A percentile compares a stretch with the other conserved stretches of the same genome.
Evolutionary conservation across 495 filamentous ascomycete genomes (phyloP).

Genomic region (Annulohypoxylon maeteangense): DNA sequence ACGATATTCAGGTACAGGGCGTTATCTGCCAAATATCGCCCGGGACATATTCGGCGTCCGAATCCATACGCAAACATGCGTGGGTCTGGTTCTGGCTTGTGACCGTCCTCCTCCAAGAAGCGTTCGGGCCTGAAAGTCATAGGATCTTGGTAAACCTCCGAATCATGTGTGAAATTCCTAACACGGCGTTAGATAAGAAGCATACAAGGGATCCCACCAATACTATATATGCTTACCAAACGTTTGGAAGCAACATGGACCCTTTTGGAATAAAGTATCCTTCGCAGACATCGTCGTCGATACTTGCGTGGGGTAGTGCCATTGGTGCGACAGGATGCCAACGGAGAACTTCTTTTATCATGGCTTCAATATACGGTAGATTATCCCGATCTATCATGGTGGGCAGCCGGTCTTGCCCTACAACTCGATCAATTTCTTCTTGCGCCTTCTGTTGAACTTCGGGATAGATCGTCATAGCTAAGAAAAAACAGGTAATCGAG

Average conservation of each 20-base stretch:
- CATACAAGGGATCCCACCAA: too few relatives aligned
- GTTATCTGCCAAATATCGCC: constrained; percentile 60
- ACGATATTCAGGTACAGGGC: constrained; percentile 57
- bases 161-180: constrained; percentile 52
- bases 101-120: constrained; percentile 46
- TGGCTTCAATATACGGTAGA: constrained; percentile 57
- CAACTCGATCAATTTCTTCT: constrained; percentile 63
- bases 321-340: constrained; percentile 57
- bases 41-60: constrained; percentile 64
- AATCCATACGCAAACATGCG: constrained; percentile 62
- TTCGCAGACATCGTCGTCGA: constrained; percentile 59
- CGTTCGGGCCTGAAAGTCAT: constrained; percentile 57
- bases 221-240: constrained; percentile 39
- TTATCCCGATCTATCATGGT: constrained; percentile 52
- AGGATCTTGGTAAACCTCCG: constrained; percentile 53
- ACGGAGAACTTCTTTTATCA: constrained; percentile 58
- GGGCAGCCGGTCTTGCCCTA: constrained; percentile 59
- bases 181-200: not conserved
- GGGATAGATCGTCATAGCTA: constrained; percentile 61
- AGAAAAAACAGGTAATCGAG: constrained; percentile 54
- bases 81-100: constrained; percentile 54
- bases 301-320: constrained; percentile 58
- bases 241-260: constrained; percentile 47
- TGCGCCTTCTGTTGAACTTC: constrained; percentile 50
- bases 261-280: constrained; percentile 64